Evolutionary conservation across 2,329 filamentous ascomycete species (phyloP).

Genomic region (Alternaria rosae): DNA sequence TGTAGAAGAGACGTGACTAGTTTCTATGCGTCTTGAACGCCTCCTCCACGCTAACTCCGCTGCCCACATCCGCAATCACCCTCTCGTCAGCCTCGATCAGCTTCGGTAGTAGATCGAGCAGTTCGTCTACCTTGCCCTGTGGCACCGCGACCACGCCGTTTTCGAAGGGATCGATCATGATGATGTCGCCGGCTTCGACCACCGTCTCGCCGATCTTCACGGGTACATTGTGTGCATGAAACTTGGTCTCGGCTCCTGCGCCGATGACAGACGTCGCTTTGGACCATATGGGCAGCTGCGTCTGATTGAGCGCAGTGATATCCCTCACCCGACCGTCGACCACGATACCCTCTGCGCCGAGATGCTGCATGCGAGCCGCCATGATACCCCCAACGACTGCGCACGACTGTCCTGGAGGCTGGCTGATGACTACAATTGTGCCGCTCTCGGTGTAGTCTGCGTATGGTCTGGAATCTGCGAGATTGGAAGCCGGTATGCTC

Average conservation of each 20-base stretch:
- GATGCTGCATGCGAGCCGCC: conserved; percentile 71
- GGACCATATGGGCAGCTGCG: conserved; percentile 67
- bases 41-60: conserved; percentile 69
- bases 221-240: conserved; percentile 60
- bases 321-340: conserved; percentile 74
- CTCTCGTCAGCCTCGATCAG: conserved; percentile 54
- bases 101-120: conserved; percentile 64
- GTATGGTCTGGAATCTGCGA: conserved; percentile 63
- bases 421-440: conserved; percentile 71
- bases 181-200: conserved; percentile 64
- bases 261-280: conserved; percentile 66
- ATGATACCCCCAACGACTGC: conserved; percentile 81
- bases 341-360: conserved; percentile 68
- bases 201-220: conserved; percentile 49
- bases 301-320: conserved; percentile 64
- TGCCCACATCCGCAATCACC: conserved; percentile 65
- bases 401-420: conserved; percentile 70
- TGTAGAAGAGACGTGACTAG: conserved; percentile 10
- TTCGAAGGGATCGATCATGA: conserved; percentile 74
- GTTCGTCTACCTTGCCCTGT: conserved; percentile 63
- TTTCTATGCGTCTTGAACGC: conserved; percentile 67
- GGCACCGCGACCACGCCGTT: conserved; percentile 73
- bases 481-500: conserved; percentile 38
- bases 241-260: conserved; percentile 63
- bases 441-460: conserved; percentile 68